These are phyloP conservation scores for Blumeria graminis DNA, from an alignment of 2,329 filamentous ascomycete genomes.

Conservation along the genomic window DNA sequence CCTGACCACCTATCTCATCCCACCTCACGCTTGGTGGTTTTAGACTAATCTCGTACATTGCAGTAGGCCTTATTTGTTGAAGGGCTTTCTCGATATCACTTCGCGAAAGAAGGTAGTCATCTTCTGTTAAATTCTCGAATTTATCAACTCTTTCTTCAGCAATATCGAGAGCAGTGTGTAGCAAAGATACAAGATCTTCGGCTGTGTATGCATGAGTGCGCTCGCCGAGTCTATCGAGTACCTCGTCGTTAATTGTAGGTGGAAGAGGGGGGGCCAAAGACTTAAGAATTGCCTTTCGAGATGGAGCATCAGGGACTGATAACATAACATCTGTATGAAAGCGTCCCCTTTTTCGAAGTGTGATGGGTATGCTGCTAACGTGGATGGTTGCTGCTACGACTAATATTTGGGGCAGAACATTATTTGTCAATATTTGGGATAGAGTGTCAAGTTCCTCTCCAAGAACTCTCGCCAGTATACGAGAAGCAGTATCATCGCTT, in stretches of 20 bases:
- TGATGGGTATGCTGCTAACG: constrained; percentile 44
- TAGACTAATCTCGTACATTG: constrained; percentile 73
- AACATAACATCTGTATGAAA: constrained; percentile 47
- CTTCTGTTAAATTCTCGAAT: neutral
- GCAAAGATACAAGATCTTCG: constrained; percentile 44
- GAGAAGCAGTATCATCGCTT: constrained; percentile 28
- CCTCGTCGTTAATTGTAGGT: constrained; percentile 23
- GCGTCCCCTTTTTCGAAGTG: constrained; percentile 38
- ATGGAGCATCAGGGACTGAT: constrained; percentile 47
- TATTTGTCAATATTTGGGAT: constrained; percentile 13
- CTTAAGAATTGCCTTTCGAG: constrained; percentile 51
- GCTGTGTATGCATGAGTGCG: constrained; percentile 75
- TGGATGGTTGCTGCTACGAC: constrained; percentile 56
- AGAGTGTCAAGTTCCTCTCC: constrained; percentile 32
- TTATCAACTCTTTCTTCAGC: constrained; percentile 11
- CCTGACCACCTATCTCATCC: constrained; percentile 72
- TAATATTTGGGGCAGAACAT: constrained; percentile 29
- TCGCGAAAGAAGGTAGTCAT: constrained; percentile 10
- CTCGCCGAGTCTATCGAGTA: constrained; percentile 38
- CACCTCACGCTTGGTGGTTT: constrained; percentile 70
- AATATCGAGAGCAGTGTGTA: constrained; percentile 25
- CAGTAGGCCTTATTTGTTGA: constrained; percentile 47
- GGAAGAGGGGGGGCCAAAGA: constrained; percentile 21
- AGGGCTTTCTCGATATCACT: constrained; percentile 42
- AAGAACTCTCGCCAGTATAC: constrained; percentile 25